phyloP scores from a whole-genome alignment of 768 basidiomycete genomes.

The Hysterangium stoloniferum region DNA sequence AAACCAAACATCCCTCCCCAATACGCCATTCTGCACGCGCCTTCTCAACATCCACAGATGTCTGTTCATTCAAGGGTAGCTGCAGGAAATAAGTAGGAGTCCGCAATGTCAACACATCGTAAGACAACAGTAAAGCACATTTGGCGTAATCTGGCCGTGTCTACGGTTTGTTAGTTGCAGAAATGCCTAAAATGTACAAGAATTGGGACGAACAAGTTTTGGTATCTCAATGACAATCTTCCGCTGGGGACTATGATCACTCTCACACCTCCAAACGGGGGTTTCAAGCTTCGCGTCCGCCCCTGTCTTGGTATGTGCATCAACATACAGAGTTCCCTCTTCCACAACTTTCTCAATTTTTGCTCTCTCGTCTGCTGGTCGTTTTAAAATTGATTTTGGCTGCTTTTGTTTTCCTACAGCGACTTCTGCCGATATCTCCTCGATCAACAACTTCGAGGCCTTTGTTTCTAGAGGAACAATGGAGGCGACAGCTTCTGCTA shows the following conservation, averaged over 20 bases:
- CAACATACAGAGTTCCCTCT: neutral
- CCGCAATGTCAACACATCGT: conserved; percentile 6
- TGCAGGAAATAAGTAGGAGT: conserved; percentile 9
- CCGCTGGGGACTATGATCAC: neutral
- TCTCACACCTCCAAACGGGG: conserved; percentile 1
- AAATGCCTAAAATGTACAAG: neutral
- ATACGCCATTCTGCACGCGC: neutral
- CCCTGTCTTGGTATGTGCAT: neutral
- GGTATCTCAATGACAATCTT: neutral
- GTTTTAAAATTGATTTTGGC: conserved; percentile 7
- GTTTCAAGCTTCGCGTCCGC: neutral
- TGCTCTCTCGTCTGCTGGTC: neutral
- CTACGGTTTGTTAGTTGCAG: neutral
- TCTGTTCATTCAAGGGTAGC: conserved; percentile 1
- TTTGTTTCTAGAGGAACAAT: neutral
- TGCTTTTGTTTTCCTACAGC: neutral
- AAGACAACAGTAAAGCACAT: neutral
- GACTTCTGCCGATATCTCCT: conserved; percentile 28
- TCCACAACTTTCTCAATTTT: neutral
- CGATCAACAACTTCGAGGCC: conserved; percentile 37
- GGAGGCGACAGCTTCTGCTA: neutral
- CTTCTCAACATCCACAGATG: neutral
- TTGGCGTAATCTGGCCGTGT: neutral
- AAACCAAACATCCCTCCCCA: neutral
- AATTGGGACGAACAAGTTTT: neutral